phyloP scores from a whole-genome alignment of 768 basidiomycete genomes.

The Leccinum sublutescens region DNA sequence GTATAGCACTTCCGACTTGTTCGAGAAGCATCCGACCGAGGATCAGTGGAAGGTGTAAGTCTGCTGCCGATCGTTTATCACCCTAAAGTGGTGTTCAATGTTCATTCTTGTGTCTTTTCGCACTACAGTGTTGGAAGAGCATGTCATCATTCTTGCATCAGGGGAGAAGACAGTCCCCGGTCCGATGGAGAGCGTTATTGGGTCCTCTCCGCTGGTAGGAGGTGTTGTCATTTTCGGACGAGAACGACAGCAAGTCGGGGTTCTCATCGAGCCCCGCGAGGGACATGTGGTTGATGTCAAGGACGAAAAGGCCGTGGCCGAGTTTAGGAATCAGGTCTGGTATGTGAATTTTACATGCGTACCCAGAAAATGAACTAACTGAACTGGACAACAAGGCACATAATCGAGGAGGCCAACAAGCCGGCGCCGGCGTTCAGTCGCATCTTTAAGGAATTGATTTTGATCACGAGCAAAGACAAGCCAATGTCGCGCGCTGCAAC shows the following conservation, averaged over 20 bases:
- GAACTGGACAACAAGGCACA: slow-evolving; percentile 27
- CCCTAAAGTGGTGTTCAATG: not conserved
- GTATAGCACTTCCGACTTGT: slow-evolving; percentile 44
- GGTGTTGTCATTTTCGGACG: slow-evolving; percentile 36
- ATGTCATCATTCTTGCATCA: slow-evolving; percentile 24
- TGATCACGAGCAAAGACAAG: slow-evolving; percentile 40
- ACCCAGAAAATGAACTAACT: not conserved
- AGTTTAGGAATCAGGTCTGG: slow-evolving; percentile 34
- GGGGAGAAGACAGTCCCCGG: slow-evolving; percentile 27
- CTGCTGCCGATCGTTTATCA: accelerated
- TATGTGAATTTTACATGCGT: slow-evolving; percentile 1
- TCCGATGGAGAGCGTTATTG: slow-evolving; percentile 29
- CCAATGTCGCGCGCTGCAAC: slow-evolving; percentile 46
- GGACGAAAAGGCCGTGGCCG: slow-evolving; percentile 23
- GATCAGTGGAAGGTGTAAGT: slow-evolving; percentile 38
- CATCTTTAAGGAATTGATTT: slow-evolving; percentile 54
- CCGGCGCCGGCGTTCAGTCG: slow-evolving; percentile 42
- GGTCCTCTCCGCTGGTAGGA: slow-evolving; percentile 18
- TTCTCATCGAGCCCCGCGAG: slow-evolving; percentile 31
- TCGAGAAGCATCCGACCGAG: slow-evolving; percentile 44
- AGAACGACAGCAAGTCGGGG: slow-evolving; percentile 31
- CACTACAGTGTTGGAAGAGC: slow-evolving; percentile 31
- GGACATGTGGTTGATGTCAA: slow-evolving; percentile 19
- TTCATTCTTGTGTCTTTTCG: not conserved
- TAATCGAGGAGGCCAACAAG: slow-evolving; percentile 44